Conservation (phyloP, 768 basidiomycete species). For the Pisolithus tinctorius region DNA sequence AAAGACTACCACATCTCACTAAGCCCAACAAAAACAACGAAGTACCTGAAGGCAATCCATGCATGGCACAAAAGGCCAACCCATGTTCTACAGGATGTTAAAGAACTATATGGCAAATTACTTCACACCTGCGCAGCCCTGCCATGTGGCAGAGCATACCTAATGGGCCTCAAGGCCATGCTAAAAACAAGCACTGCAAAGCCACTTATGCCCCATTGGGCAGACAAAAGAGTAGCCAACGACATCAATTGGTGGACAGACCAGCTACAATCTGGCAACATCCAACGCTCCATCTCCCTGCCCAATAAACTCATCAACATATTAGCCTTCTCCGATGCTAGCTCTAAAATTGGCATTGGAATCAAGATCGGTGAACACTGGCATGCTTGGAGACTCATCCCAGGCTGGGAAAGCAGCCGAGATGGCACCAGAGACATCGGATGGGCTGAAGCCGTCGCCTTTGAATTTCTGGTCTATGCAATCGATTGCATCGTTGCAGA, state of each 20-base stretch:
- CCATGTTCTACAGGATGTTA: conserved; percentile 1
- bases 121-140: conserved; percentile 13
- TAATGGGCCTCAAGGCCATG: conserved; percentile 34
- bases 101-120: conserved; percentile 3
- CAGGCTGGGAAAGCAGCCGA: no score
- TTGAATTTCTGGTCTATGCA: no score
- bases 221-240: not conserved
- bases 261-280: not conserved
- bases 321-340: conserved; percentile 34
- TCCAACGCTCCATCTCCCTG: not conserved
- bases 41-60: conserved; percentile 5
- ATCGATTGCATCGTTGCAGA: no score
- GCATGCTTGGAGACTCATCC: conserved; percentile 20
- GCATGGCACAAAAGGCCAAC: not conserved
- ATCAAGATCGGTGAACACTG: conserved; percentile 25
- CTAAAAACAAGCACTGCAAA: conserved; percentile 19
- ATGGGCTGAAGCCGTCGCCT: no score
- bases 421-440: no score
- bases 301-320: not conserved
- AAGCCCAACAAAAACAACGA: conserved; percentile 20
- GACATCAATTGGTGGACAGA: conserved; percentile 34
- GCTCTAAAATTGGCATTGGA: conserved; percentile 28
- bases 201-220: conserved; percentile 24
- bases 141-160: conserved; percentile 25
- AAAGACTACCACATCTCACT: conserved; percentile 21